These are phyloP conservation scores for Backusella westeae DNA, from an alignment of 192 early-diverging fungal species.

Conservation along the genomic window DNA sequence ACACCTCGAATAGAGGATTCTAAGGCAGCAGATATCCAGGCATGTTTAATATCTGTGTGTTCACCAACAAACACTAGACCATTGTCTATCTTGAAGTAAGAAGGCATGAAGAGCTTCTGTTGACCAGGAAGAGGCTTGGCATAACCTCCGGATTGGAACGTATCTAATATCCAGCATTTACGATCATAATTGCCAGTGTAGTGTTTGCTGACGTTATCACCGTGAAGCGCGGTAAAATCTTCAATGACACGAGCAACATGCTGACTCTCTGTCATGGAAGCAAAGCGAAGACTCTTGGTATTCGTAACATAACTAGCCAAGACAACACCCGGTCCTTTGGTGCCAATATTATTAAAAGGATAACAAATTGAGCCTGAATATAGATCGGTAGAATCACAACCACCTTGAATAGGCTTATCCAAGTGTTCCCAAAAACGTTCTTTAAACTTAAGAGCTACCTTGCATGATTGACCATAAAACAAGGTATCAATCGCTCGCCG, in stretches of 20 bases:
- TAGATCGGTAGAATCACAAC: slow-evolving; percentile 25
- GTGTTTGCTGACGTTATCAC: slow-evolving; percentile 7
- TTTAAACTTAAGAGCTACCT: slow-evolving; percentile 25
- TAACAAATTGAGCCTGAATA: slow-evolving; percentile 7
- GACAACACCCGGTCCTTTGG: slow-evolving; percentile 10
- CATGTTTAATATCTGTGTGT: slow-evolving; percentile 33
- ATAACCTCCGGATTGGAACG: slow-evolving; percentile 15
- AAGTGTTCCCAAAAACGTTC: slow-evolving; percentile 34
- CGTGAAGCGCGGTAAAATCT: slow-evolving; percentile 27
- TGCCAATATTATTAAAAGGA: slow-evolving; percentile 21
- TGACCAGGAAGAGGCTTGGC: slow-evolving; percentile 19
- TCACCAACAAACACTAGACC: slow-evolving; percentile 32
- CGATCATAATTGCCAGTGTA: slow-evolving; percentile 24
- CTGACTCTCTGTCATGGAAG: slow-evolving; percentile 21
- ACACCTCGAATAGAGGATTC: slow-evolving; percentile 30
- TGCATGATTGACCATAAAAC: slow-evolving; percentile 11
- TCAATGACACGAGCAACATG: slow-evolving; percentile 19
- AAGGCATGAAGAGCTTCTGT: slow-evolving; percentile 9
- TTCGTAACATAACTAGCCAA: slow-evolving; percentile 25
- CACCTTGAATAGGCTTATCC: slow-evolving; percentile 28
- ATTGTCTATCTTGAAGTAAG: slow-evolving; percentile 13
- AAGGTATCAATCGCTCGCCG: slow-evolving; percentile 19
- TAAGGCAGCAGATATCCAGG: slow-evolving; percentile 29
- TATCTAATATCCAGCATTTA: slow-evolving; percentile 26
- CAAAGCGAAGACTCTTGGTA: slow-evolving; percentile 7